These are phyloP conservation scores for Trichophyton benhamiae DNA, from an alignment of 2,329 filamentous ascomycete genomes.

Conservation along the genomic window DNA sequence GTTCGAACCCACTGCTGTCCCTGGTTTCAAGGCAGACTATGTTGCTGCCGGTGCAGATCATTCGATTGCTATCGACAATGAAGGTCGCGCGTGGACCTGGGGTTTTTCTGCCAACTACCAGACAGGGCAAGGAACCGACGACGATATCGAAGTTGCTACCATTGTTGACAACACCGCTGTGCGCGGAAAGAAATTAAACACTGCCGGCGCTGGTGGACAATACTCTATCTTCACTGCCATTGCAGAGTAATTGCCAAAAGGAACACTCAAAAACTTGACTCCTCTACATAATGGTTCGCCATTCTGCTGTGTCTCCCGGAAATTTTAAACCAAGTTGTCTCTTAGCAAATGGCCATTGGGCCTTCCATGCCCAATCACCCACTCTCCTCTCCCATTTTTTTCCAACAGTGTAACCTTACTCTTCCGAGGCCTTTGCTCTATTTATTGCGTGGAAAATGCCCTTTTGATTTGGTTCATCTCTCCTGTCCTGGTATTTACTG, in stretches of 20 bases:
- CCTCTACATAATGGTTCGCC: neutral
- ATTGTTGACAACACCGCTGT: slow-evolving; percentile 76
- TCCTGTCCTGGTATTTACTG: neutral
- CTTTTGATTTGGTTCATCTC: neutral
- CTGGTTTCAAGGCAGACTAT: slow-evolving; percentile 45
- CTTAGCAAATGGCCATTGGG: neutral
- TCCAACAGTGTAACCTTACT: neutral
- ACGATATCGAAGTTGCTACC: slow-evolving; percentile 67
- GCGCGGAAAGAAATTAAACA: slow-evolving; percentile 59
- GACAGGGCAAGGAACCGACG: slow-evolving; percentile 63
- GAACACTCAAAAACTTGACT: neutral
- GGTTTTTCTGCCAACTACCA: slow-evolving; percentile 72
- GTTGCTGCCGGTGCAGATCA: slow-evolving; percentile 60
- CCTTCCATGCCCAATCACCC: neutral
- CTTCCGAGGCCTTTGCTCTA: neutral
- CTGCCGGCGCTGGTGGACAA: slow-evolving; percentile 79
- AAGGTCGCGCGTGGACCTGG: slow-evolving; percentile 64
- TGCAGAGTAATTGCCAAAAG: neutral
- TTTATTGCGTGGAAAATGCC: neutral
- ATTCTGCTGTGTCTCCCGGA: neutral
- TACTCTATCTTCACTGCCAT: slow-evolving; percentile 36
- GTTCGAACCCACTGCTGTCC: slow-evolving; percentile 50
- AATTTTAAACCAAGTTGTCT: neutral
- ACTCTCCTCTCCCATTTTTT: neutral
- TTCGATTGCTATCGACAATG: slow-evolving; percentile 55